A percentile compares a stretch with the other conserved stretches of the same genome.
These are phyloP conservation scores for Stylonectria norvegica DNA, from an alignment of 2,329 filamentous ascomycete species.

Conservation along the genomic window DNA sequence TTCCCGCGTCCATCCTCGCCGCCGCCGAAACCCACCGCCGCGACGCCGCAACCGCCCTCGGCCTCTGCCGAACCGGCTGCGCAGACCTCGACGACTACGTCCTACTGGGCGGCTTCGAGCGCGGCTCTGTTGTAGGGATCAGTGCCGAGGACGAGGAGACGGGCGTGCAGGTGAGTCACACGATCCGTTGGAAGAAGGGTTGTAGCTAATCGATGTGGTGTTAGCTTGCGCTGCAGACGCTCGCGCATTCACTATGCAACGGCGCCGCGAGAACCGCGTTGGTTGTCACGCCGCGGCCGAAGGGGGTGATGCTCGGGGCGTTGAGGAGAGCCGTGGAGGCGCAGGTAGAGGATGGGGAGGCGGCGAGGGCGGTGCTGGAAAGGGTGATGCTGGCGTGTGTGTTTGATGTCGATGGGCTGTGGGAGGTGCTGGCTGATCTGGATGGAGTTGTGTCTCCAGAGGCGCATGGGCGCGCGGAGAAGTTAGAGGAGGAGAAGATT, in stretches of 20 bases:
- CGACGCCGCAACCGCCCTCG: slow-evolving; percentile 28
- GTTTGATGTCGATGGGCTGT: slow-evolving; percentile 57
- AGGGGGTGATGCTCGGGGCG: slow-evolving; percentile 37
- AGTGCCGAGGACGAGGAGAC: slow-evolving; percentile 51
- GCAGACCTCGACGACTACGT: slow-evolving; percentile 46
- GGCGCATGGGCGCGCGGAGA: slow-evolving; percentile 40
- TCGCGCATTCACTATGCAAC: slow-evolving; percentile 39
- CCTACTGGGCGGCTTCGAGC: slow-evolving; percentile 47
- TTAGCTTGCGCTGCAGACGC: slow-evolving; percentile 48
- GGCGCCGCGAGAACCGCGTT: slow-evolving; percentile 30
- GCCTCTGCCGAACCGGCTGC: slow-evolving; percentile 42
- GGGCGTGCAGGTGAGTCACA: slow-evolving; percentile 45
- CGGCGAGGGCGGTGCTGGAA: slow-evolving; percentile 41
- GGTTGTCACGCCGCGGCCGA: slow-evolving; percentile 49
- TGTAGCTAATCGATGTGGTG: too few relatives aligned
- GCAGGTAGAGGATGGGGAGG: slow-evolving; percentile 10
- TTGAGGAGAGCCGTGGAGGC: slow-evolving; percentile 39
- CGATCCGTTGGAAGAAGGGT: too few relatives aligned
- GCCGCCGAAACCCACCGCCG: slow-evolving; percentile 37
- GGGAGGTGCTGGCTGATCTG: slow-evolving; percentile 54
- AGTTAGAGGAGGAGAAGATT: slow-evolving; percentile 1
- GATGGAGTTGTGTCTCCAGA: slow-evolving; percentile 27
- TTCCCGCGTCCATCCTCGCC: slow-evolving; percentile 43
- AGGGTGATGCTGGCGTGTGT: slow-evolving; percentile 53
- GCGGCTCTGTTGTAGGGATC: slow-evolving; percentile 52